Evolutionary conservation across 148 eudicot species (phyloP), one percentile per base, ranked within the genome.

Genomic region (Beta vulgaris): DNA sequence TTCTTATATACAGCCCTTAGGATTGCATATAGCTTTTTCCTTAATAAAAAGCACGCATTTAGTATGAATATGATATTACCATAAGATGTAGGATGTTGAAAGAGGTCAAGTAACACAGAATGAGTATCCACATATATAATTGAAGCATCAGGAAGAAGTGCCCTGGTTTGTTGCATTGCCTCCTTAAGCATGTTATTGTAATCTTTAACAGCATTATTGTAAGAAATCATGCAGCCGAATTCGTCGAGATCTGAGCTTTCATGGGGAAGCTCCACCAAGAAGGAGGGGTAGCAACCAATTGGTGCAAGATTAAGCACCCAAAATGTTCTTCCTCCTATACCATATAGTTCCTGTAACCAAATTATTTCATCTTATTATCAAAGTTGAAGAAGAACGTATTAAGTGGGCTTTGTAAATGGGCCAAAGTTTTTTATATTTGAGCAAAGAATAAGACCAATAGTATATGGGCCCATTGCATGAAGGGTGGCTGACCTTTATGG

Each of bases 221-320:
- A 88, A 19, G 90, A 85, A 7, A 78, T 76, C 85, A 88, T 77
- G 87, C 97, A 91, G 13, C 95, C 93, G 29, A 71, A 84, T 14
- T 73, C 74, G 57, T 93, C 95, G 35, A 90, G 48, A 58, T 91
- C 97, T 0, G 93, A 77, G 32, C n/a, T 59, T 34, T 60, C 57
- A 53, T 90, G 95, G 6, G 93, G 90, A 23, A 90, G 84, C 80
- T 83, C 76, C 51, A 73, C 88, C 75, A 94, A 61, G 65, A 87
- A 85, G 15, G 92, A 75, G 1, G 96, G 93, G 71, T 88, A 91
- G 68, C 97, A 94, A 36, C 96, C 96, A 19, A 91, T 83, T 25
- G 97, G 98, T 48, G 97, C 98, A 21, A 94, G 86, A 58, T 94
- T 94, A 25, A 88, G 79, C 39, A 92, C 97, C 83, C 89, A 78